These are phyloP conservation scores for Trichomonas gallinae DNA, from an alignment of 208 protist genomes.

Conservation along the genomic window DNA sequence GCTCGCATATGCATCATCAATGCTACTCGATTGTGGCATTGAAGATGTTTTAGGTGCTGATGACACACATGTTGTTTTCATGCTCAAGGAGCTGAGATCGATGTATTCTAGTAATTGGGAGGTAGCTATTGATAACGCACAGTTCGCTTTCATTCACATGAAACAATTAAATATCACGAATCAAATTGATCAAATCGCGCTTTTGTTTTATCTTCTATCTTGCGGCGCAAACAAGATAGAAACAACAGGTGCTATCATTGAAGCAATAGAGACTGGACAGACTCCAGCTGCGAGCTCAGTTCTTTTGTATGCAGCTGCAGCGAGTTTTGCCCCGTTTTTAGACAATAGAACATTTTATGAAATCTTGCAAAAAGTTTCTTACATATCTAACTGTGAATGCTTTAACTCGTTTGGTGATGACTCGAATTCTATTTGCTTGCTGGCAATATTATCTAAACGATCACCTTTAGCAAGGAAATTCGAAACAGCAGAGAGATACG, in stretches of 20 bases:
- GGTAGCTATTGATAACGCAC: background rate
- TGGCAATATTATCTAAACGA: background rate
- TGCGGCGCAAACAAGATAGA: background rate
- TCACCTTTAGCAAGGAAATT: background rate
- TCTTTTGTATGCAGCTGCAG: background rate
- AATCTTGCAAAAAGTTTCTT: background rate
- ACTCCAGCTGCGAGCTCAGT: background rate
- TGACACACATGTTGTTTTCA: background rate
- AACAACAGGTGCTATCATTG: background rate
- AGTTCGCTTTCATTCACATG: background rate
- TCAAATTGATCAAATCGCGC: background rate
- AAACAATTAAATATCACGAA: background rate
- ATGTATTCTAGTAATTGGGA: background rate
- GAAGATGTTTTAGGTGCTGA: background rate
- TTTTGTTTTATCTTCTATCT: background rate
- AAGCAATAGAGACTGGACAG: background rate
- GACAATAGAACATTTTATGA: background rate
- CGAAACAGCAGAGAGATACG: background rate
- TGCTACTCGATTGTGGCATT: background rate
- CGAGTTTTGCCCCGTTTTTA: background rate
- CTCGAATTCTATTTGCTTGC: background rate
- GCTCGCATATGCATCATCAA: background rate
- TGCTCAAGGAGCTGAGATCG: background rate
- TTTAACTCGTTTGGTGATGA: background rate
- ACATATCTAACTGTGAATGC: background rate